phyloP scores from a whole-genome alignment of 306 rosid genomes.

The Begonia masoniana region DNA sequence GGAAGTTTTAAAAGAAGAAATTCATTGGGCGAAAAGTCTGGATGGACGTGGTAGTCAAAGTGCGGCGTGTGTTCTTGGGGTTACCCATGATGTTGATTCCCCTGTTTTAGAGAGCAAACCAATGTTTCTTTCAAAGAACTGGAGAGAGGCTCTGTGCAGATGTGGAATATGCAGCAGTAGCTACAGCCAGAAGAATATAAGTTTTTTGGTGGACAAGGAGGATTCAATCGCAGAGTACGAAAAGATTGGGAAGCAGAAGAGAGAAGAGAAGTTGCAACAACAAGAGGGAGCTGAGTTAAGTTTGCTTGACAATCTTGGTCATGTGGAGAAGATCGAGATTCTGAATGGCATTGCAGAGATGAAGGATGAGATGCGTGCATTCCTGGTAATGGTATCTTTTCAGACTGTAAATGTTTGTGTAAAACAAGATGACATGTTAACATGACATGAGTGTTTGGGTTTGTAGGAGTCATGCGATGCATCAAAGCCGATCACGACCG shows the following conservation, averaged over 20 bases:
- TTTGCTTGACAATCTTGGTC: slow-evolving; percentile 68
- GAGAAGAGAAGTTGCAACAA: slow-evolving; percentile 73
- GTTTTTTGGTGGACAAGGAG: slow-evolving; percentile 71
- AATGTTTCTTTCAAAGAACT: slow-evolving; percentile 72
- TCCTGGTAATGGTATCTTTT: slow-evolving; percentile 43
- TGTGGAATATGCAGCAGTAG: slow-evolving; percentile 47
- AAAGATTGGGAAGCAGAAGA: slow-evolving; percentile 67
- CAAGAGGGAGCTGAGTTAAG: slow-evolving; percentile 68
- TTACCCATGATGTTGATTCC: slow-evolving; percentile 28
- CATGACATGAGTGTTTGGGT: neutral
- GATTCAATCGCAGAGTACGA: slow-evolving; percentile 86
- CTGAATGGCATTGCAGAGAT: slow-evolving; percentile 86
- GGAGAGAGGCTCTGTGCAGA: slow-evolving; percentile 79
- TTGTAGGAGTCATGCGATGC: slow-evolving; percentile 75
- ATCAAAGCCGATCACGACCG: slow-evolving; percentile 80
- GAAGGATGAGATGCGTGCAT: slow-evolving; percentile 74
- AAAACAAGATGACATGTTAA: neutral
- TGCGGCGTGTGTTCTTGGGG: slow-evolving; percentile 46
- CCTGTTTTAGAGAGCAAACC: slow-evolving; percentile 37
- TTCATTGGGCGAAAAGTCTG: slow-evolving; percentile 17
- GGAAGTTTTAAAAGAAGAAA: slow-evolving; percentile 24
- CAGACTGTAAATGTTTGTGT: neutral
- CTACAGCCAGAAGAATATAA: slow-evolving; percentile 45
- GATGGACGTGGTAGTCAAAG: slow-evolving; percentile 16
- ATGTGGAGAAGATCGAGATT: slow-evolving; percentile 85